Conservation (phyloP, 495 filamentous ascomycete genomes). For the Aspergillus biplanus region DNA sequence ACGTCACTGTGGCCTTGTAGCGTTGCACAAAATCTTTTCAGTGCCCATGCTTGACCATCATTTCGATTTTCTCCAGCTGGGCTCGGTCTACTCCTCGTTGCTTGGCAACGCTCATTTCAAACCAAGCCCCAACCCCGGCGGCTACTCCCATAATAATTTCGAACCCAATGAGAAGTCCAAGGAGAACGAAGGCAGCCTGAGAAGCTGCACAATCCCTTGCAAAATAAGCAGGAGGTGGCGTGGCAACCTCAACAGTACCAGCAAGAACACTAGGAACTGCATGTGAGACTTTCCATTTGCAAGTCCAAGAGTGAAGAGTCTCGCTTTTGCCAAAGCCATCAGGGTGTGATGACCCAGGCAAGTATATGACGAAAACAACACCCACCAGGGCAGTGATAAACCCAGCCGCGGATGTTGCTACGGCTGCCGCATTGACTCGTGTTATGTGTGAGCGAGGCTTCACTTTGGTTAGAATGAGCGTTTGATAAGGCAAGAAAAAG, state of each 20-base stretch:
- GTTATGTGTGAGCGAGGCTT: slow-evolving; percentile 44
- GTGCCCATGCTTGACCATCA: slow-evolving; percentile 21
- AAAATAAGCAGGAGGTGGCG: slow-evolving; percentile 41
- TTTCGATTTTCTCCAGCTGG: slow-evolving; percentile 38
- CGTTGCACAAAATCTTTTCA: slow-evolving; percentile 15
- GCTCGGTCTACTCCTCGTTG: slow-evolving; percentile 31
- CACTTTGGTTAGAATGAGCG: slow-evolving; percentile 1
- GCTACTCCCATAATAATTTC: slow-evolving; percentile 47
- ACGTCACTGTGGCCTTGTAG: neutral
- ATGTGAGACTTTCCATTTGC: slow-evolving; percentile 46
- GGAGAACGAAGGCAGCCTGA: slow-evolving; percentile 43
- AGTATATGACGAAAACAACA: slow-evolving; percentile 47
- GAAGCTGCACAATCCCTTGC: slow-evolving; percentile 46
- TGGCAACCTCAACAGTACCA: slow-evolving; percentile 6
- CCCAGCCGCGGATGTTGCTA: slow-evolving; percentile 36
- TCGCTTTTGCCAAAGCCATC: slow-evolving; percentile 43
- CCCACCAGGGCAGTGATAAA: slow-evolving; percentile 47
- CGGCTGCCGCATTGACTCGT: slow-evolving; percentile 44
- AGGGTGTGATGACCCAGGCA: slow-evolving; percentile 42
- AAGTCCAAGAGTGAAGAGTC: slow-evolving; percentile 56
- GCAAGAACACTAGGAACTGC: slow-evolving; percentile 6
- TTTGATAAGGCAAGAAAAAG: neutral
- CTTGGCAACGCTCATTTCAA: slow-evolving; percentile 43
- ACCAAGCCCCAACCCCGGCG: slow-evolving; percentile 43
- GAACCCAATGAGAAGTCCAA: slow-evolving; percentile 47